These are phyloP conservation scores for Leccinum boreale DNA, from an alignment of 768 basidiomycete genomes.

Conservation along the genomic window DNA sequence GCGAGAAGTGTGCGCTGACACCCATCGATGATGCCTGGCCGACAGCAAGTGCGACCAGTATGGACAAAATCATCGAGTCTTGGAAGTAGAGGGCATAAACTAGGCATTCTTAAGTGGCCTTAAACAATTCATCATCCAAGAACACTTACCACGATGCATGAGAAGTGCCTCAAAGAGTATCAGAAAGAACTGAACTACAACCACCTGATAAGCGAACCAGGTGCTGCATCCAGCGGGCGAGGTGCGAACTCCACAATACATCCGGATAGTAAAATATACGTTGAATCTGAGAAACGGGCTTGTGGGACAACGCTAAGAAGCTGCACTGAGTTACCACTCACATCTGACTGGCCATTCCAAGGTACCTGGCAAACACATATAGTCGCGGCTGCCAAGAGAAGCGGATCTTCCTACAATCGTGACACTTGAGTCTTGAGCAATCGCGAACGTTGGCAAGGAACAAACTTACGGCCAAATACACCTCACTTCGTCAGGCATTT, in stretches of 20 bases:
- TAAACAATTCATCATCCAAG: neutral
- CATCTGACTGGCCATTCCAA: conserved; percentile 19
- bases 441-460: neutral
- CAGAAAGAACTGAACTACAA: conserved; percentile 12
- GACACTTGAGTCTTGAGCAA: no score
- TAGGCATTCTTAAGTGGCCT: neutral
- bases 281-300: conserved; percentile 16
- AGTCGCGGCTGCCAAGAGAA: conserved; percentile 5
- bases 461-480: conserved; percentile 20
- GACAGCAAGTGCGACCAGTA: conserved; percentile 4
- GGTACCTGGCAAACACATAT: conserved; percentile 16
- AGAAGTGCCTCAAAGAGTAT: conserved; percentile 8
- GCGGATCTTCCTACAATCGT: conserved; percentile 5
- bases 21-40: conserved; percentile 18
- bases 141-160: conserved; percentile 17
- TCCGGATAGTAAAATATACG: conserved; percentile 17
- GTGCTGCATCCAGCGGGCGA: conserved; percentile 5
- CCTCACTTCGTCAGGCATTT: conserved; percentile 9
- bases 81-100: conserved; percentile 19
- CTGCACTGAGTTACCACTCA: conserved; percentile 1
- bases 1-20: conserved; percentile 8
- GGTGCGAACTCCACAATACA: conserved; percentile 10
- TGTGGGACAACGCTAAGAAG: neutral
- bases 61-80: conserved; percentile 1
- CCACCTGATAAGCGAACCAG: conserved; percentile 20